These are phyloP conservation scores for Nicotiana benthamiana DNA, from an alignment of 257 asterid species.

Conservation along the genomic window DNA sequence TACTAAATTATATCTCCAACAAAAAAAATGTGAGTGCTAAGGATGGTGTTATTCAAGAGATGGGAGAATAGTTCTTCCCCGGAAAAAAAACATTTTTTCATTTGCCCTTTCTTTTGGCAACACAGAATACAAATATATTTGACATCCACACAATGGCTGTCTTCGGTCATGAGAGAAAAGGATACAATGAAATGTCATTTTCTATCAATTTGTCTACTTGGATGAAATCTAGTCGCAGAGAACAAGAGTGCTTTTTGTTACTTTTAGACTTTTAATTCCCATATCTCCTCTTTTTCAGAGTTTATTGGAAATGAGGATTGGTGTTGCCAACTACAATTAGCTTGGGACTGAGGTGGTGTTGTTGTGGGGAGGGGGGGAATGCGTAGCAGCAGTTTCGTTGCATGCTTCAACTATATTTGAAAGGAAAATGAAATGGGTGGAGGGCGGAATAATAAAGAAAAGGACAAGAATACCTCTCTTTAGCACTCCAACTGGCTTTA, in stretches of 20 bases:
- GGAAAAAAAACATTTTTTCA: not conserved
- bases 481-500: constrained; percentile 70
- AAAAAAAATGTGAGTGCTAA: not conserved
- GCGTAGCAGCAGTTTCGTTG: not conserved
- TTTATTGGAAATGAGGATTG: not conserved
- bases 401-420: not conserved
- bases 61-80: not conserved
- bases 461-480: constrained; percentile 58
- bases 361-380: not conserved
- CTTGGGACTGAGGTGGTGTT: not conserved
- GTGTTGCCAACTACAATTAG: not conserved
- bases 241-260: not conserved
- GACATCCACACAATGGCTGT: not conserved
- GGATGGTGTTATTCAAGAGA: not conserved
- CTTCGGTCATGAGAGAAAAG: not conserved
- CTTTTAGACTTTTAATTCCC: not conserved
- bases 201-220: not conserved
- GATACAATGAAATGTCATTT: not conserved
- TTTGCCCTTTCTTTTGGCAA: not conserved
- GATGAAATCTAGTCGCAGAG: not conserved
- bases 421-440: not conserved
- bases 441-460: not conserved
- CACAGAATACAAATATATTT: not conserved
- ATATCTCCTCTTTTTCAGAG: not conserved
- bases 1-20: too few relatives aligned